phyloP scores from a whole-genome alignment of 2,329 filamentous ascomycete genomes.

The Talaromyces funiculosus region DNA sequence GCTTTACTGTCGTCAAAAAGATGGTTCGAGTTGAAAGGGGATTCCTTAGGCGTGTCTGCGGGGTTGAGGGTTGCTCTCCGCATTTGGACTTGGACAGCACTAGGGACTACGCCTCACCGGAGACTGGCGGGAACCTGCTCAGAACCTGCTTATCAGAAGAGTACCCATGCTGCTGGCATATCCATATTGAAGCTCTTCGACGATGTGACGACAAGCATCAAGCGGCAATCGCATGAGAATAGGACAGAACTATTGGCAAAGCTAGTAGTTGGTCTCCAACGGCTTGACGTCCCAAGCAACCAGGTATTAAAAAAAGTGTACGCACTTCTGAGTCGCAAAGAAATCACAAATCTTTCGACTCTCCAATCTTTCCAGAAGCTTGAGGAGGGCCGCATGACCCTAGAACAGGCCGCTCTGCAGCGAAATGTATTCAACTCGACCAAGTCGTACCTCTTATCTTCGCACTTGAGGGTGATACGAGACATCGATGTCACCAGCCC shows the following conservation, averaged over 20 bases:
- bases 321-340: constrained; percentile 22
- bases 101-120: constrained; percentile 21
- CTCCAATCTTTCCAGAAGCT: constrained; percentile 22
- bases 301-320: constrained; percentile 25
- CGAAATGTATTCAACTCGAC: constrained; percentile 23
- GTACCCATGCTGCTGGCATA: constrained; percentile 20
- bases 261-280: constrained; percentile 25
- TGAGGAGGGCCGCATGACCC: constrained; percentile 23
- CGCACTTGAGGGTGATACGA: constrained; percentile 27
- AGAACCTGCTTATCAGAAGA: constrained; percentile 2
- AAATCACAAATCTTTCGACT: constrained; percentile 19
- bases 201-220: constrained; percentile 10
- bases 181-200: constrained; percentile 27
- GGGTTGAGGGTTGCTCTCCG: constrained; percentile 24
- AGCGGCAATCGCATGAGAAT: constrained; percentile 12
- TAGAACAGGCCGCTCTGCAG: constrained; percentile 26
- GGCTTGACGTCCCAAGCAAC: constrained; percentile 27
- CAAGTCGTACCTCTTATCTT: constrained; percentile 22
- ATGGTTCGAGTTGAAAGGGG: constrained; percentile 22
- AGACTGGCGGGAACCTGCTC: constrained; percentile 19
- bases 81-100: constrained; percentile 27
- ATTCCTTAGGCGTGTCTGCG: constrained; percentile 10
- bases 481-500: constrained; percentile 31
- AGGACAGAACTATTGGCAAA: constrained; percentile 22
- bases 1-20: constrained; percentile 20